Percentiles rank a stretch among this genome's conserved stretches.
Evolutionary conservation across 352 stramenopile species (phyloP).

Genomic region (Globisporangium mamillatum): DNA sequence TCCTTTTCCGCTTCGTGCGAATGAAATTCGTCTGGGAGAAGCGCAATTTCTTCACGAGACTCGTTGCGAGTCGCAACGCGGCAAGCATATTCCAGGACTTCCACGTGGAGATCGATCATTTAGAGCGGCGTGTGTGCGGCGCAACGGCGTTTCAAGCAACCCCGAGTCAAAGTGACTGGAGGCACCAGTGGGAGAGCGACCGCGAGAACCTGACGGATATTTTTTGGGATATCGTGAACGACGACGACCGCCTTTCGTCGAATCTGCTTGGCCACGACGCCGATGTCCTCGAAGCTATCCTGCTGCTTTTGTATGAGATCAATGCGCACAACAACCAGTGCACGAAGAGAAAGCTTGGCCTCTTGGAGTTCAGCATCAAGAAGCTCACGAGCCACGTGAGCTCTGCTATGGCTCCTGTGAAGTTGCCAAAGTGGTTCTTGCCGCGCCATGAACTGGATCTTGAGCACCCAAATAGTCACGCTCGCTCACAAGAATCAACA

Average conservation of each 20-base stretch:
- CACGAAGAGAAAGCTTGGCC: background rate
- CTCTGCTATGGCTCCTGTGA: background rate
- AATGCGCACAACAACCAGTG: constrained; percentile 6
- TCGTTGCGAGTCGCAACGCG: constrained; percentile 3
- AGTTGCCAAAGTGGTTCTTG: constrained; percentile 2
- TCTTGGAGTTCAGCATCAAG: constrained; percentile 4
- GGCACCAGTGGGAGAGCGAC: background rate
- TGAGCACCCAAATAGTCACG: background rate
- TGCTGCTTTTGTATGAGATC: constrained; percentile 3
- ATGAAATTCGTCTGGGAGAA: constrained; percentile 4
- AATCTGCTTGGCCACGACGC: background rate
- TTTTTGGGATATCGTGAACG: background rate
- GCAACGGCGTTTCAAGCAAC: background rate
- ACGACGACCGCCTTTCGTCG: background rate
- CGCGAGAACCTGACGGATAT: background rate
- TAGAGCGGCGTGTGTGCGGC: background rate
- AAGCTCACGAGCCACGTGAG: background rate
- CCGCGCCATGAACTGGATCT: constrained; percentile 6
- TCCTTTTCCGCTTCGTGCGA: background rate
- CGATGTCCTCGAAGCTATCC: background rate
- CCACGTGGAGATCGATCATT: constrained; percentile 10
- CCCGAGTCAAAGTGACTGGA: background rate
- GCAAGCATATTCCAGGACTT: constrained; percentile 4
- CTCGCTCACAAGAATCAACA: background rate
- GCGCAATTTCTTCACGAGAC: background rate